Base-by-base conservation (phyloP, 2,329 filamentous ascomycete species). In the Penicillium sp. region DNA sequence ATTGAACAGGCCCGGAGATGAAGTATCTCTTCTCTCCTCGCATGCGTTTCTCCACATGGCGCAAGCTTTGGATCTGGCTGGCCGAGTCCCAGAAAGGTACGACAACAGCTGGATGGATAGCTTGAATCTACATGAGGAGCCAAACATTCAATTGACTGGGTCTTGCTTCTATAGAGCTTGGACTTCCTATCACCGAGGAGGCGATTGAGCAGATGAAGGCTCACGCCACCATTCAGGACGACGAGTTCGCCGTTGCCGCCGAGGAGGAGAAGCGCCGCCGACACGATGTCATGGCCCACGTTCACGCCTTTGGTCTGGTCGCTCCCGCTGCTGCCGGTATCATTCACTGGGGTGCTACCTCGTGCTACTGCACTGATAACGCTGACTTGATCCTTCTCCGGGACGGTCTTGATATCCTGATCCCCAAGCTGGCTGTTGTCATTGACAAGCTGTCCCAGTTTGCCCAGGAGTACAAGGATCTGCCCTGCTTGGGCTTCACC, bases 31-130 rank as follows among this genome's bases (percentile, higher is more conserved):
- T 96, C 81, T 88, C 87, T 65, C 85, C 88, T 57, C 85, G 91
- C 44, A 88, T 86, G 53, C 84, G 91, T 29, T 86, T 87, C 73
- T 87, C 85, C 43, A 91, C 86, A 54, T 96, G 91, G 91, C 86
- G 92, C 62, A 83, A 90, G 72, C 85, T 96, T 19, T 97, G 93
- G 93, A 79, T 93, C 45, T 87, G 83, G 77, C 88, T 96, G 11
- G 92, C 92, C 24, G 88, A 96, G 80, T 82, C 84, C 10, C 89
- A 96, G 80, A 87, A 87, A 73, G 71, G 72, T 74, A 70, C 56
- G 61, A 60, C 45, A 53, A 59, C 26, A 47, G 35, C 53, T 39
- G 46, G 56, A 37, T 49, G 45, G 53, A 52, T 48, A 26, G 26
- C 44, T 27, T 48, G 46, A 35, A 24, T 46, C 29, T 21, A 41